A percentile compares a stretch with the other conserved stretches of the same genome.
phyloP scores from a whole-genome alignment of 2,329 filamentous ascomycete genomes.

The Helotiales sp. region DNA sequence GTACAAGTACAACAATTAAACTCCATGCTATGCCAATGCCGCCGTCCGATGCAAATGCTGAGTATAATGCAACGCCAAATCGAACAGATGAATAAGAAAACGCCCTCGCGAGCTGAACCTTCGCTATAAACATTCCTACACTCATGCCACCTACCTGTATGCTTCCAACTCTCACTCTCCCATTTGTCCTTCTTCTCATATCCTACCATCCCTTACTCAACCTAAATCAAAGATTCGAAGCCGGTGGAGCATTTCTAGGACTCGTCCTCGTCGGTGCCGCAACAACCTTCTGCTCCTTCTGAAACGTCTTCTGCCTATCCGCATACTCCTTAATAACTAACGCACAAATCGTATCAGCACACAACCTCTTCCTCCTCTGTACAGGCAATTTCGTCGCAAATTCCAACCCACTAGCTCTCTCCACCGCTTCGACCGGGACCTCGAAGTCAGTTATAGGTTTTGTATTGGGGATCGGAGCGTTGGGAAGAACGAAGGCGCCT shows the following conservation, averaged over 20 bases:
- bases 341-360: constrained; percentile 81
- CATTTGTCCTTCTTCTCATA: neutral
- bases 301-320: constrained; percentile 59
- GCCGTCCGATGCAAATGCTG: constrained; percentile 1
- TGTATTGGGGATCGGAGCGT: constrained; percentile 81
- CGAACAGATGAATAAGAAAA: neutral
- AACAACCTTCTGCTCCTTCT: constrained; percentile 24
- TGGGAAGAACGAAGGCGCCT: constrained; percentile 93
- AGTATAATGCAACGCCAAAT: constrained; percentile 10
- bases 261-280: constrained; percentile 30
- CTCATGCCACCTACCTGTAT: neutral
- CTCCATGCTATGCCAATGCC: constrained; percentile 19
- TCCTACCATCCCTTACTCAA: too few species aligned
- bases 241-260: constrained; percentile 25
- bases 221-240: neutral
- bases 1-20: constrained; percentile 5
- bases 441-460: constrained; percentile 91
- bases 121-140: constrained; percentile 1
- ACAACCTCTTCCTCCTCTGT: constrained; percentile 74
- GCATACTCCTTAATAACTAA: constrained; percentile 80
- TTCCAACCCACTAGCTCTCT: constrained; percentile 88
- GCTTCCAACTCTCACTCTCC: neutral
- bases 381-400: constrained; percentile 80
- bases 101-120: constrained; percentile 19
- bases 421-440: constrained; percentile 88